Conservation (phyloP, 768 basidiomycete species). For the Trametes maxima region DNA sequence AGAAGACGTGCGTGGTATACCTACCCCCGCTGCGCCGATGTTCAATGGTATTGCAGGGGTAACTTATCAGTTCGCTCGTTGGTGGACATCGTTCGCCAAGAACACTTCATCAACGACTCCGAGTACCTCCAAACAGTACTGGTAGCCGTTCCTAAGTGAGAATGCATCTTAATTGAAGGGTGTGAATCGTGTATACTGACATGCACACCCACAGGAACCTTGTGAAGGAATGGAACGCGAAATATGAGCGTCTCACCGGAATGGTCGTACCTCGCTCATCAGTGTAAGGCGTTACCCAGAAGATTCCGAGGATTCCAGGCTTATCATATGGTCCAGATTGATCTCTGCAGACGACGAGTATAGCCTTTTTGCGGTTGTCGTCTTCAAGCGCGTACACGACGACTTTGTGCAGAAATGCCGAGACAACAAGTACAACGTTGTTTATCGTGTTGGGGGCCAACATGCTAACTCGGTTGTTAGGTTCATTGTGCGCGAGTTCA, state of each 20-base stretch:
- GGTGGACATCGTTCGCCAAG: constrained; percentile 78
- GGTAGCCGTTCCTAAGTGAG: constrained; percentile 93
- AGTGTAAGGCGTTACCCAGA: constrained; percentile 51
- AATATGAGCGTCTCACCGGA: constrained; percentile 82
- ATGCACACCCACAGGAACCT: constrained; percentile 52
- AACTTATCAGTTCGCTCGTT: constrained; percentile 92
- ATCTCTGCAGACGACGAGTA: constrained; percentile 90
- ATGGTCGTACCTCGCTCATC: constrained; percentile 97
- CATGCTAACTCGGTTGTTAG: constrained; percentile 41
- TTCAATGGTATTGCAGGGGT: constrained; percentile 54
- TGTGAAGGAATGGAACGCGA: constrained; percentile 85
- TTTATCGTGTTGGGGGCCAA: neutral
- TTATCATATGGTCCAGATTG: constrained; percentile 45
- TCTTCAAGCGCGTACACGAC: constrained; percentile 91
- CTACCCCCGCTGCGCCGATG: neutral
- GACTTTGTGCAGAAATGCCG: constrained; percentile 93
- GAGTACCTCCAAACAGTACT: constrained; percentile 93
- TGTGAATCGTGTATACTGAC: constrained; percentile 28
- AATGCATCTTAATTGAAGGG: neutral
- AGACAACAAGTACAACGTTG: constrained; percentile 78
- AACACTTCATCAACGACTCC: constrained; percentile 83
- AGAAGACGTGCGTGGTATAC: constrained; percentile 69
- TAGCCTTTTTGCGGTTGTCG: constrained; percentile 77
- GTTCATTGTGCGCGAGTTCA: constrained; percentile 94
- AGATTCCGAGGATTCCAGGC: constrained; percentile 1